Evolutionary conservation across 768 basidiomycete genomes (phyloP), one percentile per base, ranked within the genome.

Genomic region (Neoboletus subvelutipes): DNA sequence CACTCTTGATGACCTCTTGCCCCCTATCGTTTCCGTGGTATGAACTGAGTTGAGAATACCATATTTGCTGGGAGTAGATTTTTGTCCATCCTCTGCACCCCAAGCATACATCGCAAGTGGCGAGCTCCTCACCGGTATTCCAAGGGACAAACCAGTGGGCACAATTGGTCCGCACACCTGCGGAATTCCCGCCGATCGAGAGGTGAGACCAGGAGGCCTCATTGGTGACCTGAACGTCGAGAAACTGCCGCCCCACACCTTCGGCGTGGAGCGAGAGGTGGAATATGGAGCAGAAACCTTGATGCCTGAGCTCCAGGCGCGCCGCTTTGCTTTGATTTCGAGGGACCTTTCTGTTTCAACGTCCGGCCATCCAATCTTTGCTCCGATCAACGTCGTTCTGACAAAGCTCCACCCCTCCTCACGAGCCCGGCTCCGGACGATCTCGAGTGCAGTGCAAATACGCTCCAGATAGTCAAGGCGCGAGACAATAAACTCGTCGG

Each of bases 251-350:
- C 57, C 52, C 71, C 72, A 69, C 26, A 55, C 58, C 52, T 45
- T 66, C 24, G 28, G 39, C 1, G 40, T 17, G 22, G 37, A 47
- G 45, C 36, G 48, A 20, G 52, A 33, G 3, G 45, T n/a, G 20
- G 58, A 29, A 56, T 69, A 71, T 2, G 65, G 65, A 1, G 69
- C 65, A 49, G 73, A 71, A 48, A 78, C 65, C 57, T 81, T 75
- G 20, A 78, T 76, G 36, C 79, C 75, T 58, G 82, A 82, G 52
- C 82, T 76, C 88, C 88, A 90, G 8, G 88, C 88, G 11, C 86
- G 77, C 31, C 88, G 77, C 39, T 82, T 77, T 34, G 82, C 80
- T 59, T 80, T 80, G 40, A 82, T 76, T 67, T 86, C 85, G 24
- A 89, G 73, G 7, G 82, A 69, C 17, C 41, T 57, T 50, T 73